Conservation (phyloP, 2,329 filamentous ascomycete species). For the Keithomyces neogunnii region DNA sequence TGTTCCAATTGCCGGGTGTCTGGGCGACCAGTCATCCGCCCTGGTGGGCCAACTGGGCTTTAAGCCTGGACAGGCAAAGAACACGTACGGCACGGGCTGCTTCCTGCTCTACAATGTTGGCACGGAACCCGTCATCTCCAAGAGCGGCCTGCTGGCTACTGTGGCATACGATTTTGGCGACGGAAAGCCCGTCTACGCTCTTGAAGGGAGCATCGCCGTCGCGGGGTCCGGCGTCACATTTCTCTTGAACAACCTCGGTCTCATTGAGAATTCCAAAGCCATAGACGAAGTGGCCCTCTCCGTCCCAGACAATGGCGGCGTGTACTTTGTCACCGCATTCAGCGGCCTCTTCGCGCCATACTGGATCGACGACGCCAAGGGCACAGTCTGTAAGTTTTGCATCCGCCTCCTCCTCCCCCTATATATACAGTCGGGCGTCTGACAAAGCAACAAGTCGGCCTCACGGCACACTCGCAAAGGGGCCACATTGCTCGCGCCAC, state of each 20-base stretch:
- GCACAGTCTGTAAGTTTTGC: slow-evolving; percentile 60
- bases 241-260: slow-evolving; percentile 54
- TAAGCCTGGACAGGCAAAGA: slow-evolving; percentile 74
- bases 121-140: slow-evolving; percentile 75
- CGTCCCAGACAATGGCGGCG: slow-evolving; percentile 67
- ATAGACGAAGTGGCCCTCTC: slow-evolving; percentile 43
- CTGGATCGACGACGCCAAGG: slow-evolving; percentile 89
- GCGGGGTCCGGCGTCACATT: slow-evolving; percentile 76
- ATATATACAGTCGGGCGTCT: background rate
- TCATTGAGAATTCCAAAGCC: slow-evolving; percentile 42
- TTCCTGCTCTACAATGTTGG: slow-evolving; percentile 88
- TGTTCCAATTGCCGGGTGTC: slow-evolving; percentile 68
- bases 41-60: slow-evolving; percentile 83
- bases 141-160: slow-evolving; percentile 74
- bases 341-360: slow-evolving; percentile 87
- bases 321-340: slow-evolving; percentile 84
- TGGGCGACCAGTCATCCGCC: slow-evolving; percentile 81
- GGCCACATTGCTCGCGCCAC: slow-evolving; percentile 85
- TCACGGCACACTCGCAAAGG: slow-evolving; percentile 76
- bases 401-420: background rate
- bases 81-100: slow-evolving; percentile 85
- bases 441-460: slow-evolving; percentile 48
- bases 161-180: slow-evolving; percentile 75
- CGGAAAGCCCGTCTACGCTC: slow-evolving; percentile 60
- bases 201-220: slow-evolving; percentile 78